phyloP scores from a whole-genome alignment of 169 alveolate genomes.

The Plasmodium vivax region DNA sequence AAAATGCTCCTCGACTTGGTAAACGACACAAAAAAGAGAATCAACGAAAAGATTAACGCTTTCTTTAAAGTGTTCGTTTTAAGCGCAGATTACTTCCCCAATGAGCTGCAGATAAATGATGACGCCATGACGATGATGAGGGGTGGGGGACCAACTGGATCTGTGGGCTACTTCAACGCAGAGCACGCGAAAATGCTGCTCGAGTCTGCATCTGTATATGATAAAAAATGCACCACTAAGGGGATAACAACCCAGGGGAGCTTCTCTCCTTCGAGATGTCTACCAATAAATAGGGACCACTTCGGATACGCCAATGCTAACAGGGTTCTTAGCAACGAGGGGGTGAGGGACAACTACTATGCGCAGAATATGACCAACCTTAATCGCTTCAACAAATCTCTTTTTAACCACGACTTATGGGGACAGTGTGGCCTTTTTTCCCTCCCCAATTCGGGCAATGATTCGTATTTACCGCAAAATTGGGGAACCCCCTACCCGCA shows the following conservation, averaged over 20 bases:
- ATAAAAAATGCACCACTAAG: neutral
- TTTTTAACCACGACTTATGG: neutral
- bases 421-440: neutral
- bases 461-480: neutral
- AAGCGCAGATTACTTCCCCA: neutral
- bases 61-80: constrained; percentile 17
- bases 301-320: neutral
- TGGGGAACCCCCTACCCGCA: neutral
- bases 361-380: neutral
- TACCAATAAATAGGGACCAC: neutral
- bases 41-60: constrained; percentile 11
- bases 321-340: neutral
- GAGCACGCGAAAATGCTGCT: neutral
- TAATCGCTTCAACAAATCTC: neutral
- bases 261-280: neutral
- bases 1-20: constrained; percentile 11
- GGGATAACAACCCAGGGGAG: neutral
- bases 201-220: constrained; percentile 3
- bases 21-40: neutral
- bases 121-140: neutral
- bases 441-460: neutral
- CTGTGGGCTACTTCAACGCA: constrained; percentile 26
- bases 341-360: neutral
- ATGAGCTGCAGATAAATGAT: neutral
- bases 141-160: neutral